Base-by-base conservation (phyloP, 2,329 filamentous ascomycete species). In the Immersiporthe knoxdaviesiana region DNA sequence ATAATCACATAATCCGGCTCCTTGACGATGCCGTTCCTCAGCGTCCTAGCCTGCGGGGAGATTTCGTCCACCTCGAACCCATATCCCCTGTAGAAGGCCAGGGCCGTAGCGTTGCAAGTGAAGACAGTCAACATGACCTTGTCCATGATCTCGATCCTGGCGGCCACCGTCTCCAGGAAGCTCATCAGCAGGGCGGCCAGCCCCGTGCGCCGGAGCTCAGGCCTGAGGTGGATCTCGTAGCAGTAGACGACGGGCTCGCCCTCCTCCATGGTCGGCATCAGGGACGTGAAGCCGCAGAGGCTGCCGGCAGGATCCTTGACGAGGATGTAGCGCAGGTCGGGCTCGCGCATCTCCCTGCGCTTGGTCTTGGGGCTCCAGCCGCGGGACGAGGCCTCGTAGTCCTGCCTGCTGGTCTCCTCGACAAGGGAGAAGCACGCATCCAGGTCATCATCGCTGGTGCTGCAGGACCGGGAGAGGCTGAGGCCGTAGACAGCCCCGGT, bases 111-210 rank as follows among this genome's bases (percentile, higher is more conserved):
- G 75, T 94, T 94, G 71, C 83, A 82, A 65, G 84, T 78, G 75
- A 92, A 93, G 75, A 91, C 91, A 1, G 91, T 93, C 74, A 94
- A 80, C 91, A 94, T 94, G 60, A 88, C 83, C 78, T 93, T 93
- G 30, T 81, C 78, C 60, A 91, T 82, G 0, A 82, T 81, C 2
- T 83, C 81, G 30, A 90, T 84, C 66, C 84, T 83, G 30, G 78
- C 72, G 10, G 87, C 91, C 5, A 89, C 81, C 5, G 76, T 76
- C 61, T 85, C 84, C 10, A 88, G 83, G 69, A 87, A 79, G 1
- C 78, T 75, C 81, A 94, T 87, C 52, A 94, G 81, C 16, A 84
- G 79, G 16, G 76, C 81, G 1, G 89, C 91, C 2, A 94, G 79
- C 0, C 91, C 91, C 18, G 86, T 85, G n/a, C 87, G 84, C 73